These are phyloP conservation scores for Colletotrichum sp. DNA, from an alignment of 2,329 filamentous ascomycete species.

Conservation along the genomic window DNA sequence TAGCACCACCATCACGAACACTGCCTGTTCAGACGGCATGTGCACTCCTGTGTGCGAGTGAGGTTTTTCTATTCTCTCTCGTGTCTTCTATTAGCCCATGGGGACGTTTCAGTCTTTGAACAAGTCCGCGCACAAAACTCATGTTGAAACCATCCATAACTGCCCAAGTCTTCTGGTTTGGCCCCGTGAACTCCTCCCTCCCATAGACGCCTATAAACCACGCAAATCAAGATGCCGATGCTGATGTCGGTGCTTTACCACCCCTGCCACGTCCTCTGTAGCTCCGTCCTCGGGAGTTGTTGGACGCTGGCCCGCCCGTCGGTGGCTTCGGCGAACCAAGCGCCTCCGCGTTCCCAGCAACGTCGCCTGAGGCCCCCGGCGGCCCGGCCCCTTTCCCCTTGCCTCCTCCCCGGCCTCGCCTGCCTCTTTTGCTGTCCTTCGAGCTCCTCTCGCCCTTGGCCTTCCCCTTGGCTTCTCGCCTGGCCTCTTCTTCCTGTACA, in stretches of 20 bases:
- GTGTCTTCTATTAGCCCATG: neutral
- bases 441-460: slow-evolving; percentile 44
- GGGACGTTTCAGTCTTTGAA: neutral
- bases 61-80: neutral
- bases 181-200: neutral
- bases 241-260: slow-evolving; percentile 5
- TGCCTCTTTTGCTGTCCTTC: slow-evolving; percentile 11
- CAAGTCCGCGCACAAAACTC: neutral
- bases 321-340: neutral
- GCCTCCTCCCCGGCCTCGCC: slow-evolving; percentile 28
- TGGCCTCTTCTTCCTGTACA: slow-evolving; percentile 67
- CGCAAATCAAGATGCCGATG: neutral
- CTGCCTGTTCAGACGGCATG: neutral
- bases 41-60: neutral
- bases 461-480: slow-evolving; percentile 44
- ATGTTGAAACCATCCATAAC: neutral
- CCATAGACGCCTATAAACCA: neutral
- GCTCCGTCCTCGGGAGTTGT: slow-evolving; percentile 2
- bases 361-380: neutral
- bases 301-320: neutral
- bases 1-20: neutral
- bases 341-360: neutral
- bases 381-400: neutral
- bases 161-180: neutral
- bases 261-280: slow-evolving; percentile 11